Base-by-base conservation (phyloP, 208 protist genomes). In the Trypanosoma theileri region DNA sequence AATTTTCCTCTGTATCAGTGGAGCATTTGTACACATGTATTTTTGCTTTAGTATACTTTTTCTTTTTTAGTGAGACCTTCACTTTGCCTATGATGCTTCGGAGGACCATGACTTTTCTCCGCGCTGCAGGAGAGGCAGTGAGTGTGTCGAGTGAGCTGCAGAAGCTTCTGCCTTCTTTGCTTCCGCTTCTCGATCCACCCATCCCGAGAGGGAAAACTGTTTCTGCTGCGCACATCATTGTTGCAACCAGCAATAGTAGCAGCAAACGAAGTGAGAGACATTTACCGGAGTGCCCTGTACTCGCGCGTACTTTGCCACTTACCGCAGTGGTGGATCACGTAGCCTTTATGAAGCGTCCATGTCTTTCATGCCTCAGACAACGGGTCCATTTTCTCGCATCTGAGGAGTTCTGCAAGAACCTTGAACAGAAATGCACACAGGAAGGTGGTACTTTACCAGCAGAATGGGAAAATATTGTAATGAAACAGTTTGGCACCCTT, bases 351-450 rank as follows among this genome's bases (percentile, higher is more conserved):
- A 69, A 69, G 14, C 63, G 66, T 6, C 87, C 84, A 21, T 96
- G 90, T 60, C 24, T 59, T 0, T 50, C 54, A 21, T 96, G 90
- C 63, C 65, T 92, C 22, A 64, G 64, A 0, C 64, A 80, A 41
- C 81, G 86, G 14, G 73, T 85, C n/a, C 80, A 96, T 58, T 91
- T 86, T 62, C 60, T 96, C 52, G 68, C 90, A 7, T 84, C 71
- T n/a, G 79, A 84, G 46, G 35, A 84, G 19, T 96, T 93, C 60
- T 86, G 80, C 28, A 50, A 57, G 8, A 69, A 88, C 56, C 83
- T 96, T 40, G 83, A 81, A 55, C 62, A 73, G 22, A 24, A 59
- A 19, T 92, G 84, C 45, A 26, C 16, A 52, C 51, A 62, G 44
- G 24, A 61, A 13, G 22, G n/a, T 53, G n/a, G 40, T 21, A 21